Evolutionary conservation across 177 flowering plant genomes (phyloP).

Genomic region (Vitis hybrid): DNA sequence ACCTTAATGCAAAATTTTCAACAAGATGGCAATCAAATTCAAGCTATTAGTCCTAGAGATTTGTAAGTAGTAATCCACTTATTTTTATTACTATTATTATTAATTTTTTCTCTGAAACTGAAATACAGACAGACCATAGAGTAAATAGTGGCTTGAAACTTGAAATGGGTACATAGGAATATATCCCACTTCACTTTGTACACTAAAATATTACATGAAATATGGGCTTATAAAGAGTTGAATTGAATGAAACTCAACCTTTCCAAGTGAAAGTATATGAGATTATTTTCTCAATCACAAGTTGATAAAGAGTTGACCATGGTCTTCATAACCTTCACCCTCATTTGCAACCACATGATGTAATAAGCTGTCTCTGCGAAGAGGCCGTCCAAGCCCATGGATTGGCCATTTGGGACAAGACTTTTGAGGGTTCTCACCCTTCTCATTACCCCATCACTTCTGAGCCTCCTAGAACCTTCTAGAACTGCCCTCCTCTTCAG

Average conservation of each 20-base stretch:
- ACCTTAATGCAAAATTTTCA: no score
- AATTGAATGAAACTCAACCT: no score
- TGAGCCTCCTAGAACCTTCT: constrained; percentile 13
- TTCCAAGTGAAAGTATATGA: no score
- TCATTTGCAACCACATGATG: constrained; percentile 32
- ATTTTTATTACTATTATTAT: no score
- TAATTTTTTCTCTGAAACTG: no score
- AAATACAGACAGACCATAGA: neutral
- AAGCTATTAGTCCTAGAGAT: no score
- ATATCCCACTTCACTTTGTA: neutral
- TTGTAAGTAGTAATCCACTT: no score
- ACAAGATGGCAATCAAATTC: no score
- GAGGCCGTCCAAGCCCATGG: constrained; percentile 40
- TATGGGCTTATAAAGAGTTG: neutral
- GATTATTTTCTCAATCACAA: neutral
- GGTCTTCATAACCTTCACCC: constrained; percentile 44
- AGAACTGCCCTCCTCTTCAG: constrained; percentile 18
- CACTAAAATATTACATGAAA: neutral
- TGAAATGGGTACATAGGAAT: no score
- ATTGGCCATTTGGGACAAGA: constrained; percentile 36
- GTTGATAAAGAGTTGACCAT: constrained; percentile 32
- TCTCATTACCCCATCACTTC: constrained; percentile 12
- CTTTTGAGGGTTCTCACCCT: constrained; percentile 33
- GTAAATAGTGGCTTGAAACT: neutral
- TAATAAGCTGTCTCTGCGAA: constrained; percentile 41